These are phyloP conservation scores for Halenospora varia DNA, from an alignment of 495 filamentous ascomycete species.

Conservation along the genomic window DNA sequence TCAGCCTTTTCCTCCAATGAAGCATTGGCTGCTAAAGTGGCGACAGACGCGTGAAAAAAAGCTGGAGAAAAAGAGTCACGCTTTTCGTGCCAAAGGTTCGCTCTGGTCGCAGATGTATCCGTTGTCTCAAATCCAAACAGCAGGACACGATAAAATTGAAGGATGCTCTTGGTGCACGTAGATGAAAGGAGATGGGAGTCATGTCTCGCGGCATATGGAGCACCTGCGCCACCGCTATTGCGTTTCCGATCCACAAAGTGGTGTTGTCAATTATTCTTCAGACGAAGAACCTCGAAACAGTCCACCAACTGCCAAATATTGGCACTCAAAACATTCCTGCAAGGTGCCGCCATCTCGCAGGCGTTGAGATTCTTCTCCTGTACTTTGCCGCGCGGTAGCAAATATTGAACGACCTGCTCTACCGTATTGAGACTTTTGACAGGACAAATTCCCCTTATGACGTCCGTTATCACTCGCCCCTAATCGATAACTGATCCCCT, in stretches of 20 bases:
- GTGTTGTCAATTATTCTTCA: background rate
- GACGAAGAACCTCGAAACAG: background rate
- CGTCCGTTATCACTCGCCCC: background rate
- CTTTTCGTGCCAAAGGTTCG: conserved; percentile 3
- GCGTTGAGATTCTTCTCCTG: conserved; percentile 2
- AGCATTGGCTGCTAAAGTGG: conserved; percentile 6
- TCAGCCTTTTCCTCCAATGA: conserved; percentile 18
- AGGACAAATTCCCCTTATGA: background rate
- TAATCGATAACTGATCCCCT: conserved; percentile 20
- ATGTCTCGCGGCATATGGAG: background rate
- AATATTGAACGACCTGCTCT: conserved; percentile 17
- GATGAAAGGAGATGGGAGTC: background rate
- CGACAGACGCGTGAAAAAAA: conserved; percentile 14
- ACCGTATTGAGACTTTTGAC: conserved; percentile 4
- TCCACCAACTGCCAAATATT: background rate
- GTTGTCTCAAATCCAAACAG: background rate
- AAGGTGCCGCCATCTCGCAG: background rate
- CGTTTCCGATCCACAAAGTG: background rate
- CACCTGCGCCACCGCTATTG: background rate
- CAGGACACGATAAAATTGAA: background rate
- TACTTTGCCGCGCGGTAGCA: conserved; percentile 22
- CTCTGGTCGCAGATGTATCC: background rate
- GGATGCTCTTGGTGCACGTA: background rate
- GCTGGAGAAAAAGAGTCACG: conserved; percentile 11
- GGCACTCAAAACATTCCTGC: background rate